A percentile compares a stretch with the other conserved stretches of the same genome.
Conservation (phyloP, 2,329 filamentous ascomycete genomes). For the Amauroascus niger region DNA sequence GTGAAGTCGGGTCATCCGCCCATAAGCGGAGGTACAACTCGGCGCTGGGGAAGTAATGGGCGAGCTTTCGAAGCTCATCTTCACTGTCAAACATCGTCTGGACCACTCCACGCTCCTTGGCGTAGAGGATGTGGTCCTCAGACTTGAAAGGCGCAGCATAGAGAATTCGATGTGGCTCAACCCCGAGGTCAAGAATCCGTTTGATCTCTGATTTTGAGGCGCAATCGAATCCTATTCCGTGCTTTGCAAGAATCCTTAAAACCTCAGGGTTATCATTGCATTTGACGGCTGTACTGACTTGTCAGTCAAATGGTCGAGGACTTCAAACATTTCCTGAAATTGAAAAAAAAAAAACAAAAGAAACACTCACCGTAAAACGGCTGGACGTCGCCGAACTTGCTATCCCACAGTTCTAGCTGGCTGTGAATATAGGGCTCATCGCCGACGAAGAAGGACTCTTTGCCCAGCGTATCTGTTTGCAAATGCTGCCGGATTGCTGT, state of each 20-base stretch:
- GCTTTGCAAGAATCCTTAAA: conserved; percentile 19
- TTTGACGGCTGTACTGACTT: conserved; percentile 22
- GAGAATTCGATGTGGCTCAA: conserved; percentile 22
- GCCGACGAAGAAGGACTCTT: conserved; percentile 10
- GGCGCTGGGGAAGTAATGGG: conserved; percentile 17
- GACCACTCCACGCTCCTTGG: conserved; percentile 16
- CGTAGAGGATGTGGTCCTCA: conserved; percentile 18
- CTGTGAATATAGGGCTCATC: conserved; percentile 4
- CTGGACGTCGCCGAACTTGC: not conserved
- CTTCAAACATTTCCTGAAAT: too few species aligned
- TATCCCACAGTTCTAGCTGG: conserved; percentile 6
- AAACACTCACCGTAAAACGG: conserved; percentile 13
- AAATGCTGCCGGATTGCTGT: not conserved
- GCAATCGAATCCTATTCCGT: conserved; percentile 25
- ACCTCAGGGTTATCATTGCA: conserved; percentile 24
- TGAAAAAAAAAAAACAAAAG: too few species aligned
- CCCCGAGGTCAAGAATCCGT: conserved; percentile 18
- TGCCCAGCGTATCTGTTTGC: not conserved
- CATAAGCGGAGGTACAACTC: conserved; percentile 20
- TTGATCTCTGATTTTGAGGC: conserved; percentile 23
- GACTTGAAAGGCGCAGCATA: conserved; percentile 26
- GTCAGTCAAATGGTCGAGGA: conserved; percentile 4
- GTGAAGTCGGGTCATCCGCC: conserved; percentile 12
- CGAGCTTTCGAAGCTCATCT: conserved; percentile 24
- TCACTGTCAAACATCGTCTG: conserved; percentile 25